These are phyloP conservation scores for Triticum monococcum DNA, from an alignment of 176 grass and related monocot genomes.

Conservation along the genomic window DNA sequence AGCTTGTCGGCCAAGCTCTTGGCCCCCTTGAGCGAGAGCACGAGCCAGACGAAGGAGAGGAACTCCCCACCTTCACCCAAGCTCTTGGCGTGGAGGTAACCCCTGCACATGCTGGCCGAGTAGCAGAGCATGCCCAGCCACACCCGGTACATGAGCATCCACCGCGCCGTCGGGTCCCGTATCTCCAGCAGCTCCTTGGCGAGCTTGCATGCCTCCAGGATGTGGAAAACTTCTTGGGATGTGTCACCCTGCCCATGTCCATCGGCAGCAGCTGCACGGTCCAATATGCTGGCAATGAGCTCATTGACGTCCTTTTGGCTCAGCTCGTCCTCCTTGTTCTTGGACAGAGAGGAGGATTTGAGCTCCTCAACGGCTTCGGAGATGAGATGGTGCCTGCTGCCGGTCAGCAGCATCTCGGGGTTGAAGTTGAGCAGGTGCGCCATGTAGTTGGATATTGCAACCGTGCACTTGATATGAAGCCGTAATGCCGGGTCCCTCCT, in stretches of 20 bases:
- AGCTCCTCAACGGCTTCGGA: background rate
- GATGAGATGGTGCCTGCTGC: background rate
- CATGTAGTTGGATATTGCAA: conserved; percentile 6
- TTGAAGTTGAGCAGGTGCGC: background rate
- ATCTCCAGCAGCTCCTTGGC: background rate
- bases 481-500: too few species aligned
- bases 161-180: background rate
- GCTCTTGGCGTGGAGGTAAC: conserved; percentile 18
- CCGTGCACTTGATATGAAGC: background rate
- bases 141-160: background rate
- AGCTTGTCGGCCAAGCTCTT: background rate
- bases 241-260: too few species aligned
- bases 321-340: background rate
- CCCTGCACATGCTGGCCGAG: conserved; percentile 9
- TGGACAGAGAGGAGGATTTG: background rate
- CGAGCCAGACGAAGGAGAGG: conserved; percentile 1
- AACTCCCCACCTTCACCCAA: conserved; percentile 14
- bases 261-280: too few species aligned
- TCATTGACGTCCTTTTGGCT: background rate
- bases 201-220: background rate
- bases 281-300: background rate
- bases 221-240: background rate
- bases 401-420: background rate
- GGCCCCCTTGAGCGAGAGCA: background rate
- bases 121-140: conserved; percentile 18